Conservation (phyloP, 106 monocot species). For the Vanilla planifolia region DNA sequence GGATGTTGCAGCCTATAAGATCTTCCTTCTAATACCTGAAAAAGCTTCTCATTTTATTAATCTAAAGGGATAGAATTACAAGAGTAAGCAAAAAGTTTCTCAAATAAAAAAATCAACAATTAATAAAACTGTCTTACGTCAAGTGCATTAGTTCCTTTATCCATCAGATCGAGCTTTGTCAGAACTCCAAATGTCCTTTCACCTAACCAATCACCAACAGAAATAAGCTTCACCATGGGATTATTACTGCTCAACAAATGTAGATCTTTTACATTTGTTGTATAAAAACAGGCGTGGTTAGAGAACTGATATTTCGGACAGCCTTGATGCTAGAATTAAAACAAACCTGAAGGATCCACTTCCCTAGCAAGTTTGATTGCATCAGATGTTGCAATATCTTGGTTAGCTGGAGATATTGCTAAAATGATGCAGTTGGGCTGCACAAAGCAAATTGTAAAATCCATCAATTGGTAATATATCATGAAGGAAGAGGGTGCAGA, state of each 20-base stretch:
- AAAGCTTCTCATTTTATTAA: background rate
- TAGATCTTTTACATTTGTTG: too few relatives aligned
- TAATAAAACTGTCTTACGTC: constrained; percentile 38
- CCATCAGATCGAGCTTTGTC: constrained; percentile 67
- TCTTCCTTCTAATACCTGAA: constrained; percentile 54
- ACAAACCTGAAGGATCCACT: constrained; percentile 47
- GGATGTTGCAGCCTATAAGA: constrained; percentile 50
- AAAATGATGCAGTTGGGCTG: constrained; percentile 53
- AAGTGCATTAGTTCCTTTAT: constrained; percentile 63
- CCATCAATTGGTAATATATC: background rate
- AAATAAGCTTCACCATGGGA: background rate
- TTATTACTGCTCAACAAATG: too few relatives aligned
- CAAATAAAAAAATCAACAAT: constrained; percentile 1
- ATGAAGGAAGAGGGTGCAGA: background rate
- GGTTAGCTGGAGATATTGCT: constrained; percentile 60
- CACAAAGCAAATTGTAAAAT: constrained; percentile 6
- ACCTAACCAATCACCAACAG: constrained; percentile 20
- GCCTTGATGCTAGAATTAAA: constrained; percentile 1
- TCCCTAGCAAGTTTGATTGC: constrained; percentile 60
- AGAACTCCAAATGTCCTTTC: constrained; percentile 67
- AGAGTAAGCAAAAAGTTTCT: background rate
- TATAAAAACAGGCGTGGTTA: too few relatives aligned
- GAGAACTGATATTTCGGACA: background rate
- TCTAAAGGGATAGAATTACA: background rate
- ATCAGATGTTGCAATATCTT: constrained; percentile 67